phyloP scores from a whole-genome alignment of 768 basidiomycete genomes.

The Mycena galericulata region DNA sequence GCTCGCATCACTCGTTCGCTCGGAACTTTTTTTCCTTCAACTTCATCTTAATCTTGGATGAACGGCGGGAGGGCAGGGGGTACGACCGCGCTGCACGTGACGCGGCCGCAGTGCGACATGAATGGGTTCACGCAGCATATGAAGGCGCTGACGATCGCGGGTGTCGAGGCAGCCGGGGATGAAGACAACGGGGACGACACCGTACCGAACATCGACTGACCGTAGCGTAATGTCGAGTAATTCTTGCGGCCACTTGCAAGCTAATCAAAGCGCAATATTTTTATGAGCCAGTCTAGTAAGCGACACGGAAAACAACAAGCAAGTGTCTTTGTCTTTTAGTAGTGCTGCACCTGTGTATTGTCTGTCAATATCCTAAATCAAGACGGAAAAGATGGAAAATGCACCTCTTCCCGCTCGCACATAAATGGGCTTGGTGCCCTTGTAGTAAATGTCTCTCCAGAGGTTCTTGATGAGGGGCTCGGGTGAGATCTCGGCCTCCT shows the following conservation, averaged over 20 bases:
- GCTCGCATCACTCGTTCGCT: no score
- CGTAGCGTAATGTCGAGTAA: slow-evolving; percentile 28
- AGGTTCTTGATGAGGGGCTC: slow-evolving; percentile 78
- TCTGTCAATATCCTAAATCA: not conserved
- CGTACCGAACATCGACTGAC: slow-evolving; percentile 30
- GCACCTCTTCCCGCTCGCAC: slow-evolving; percentile 91
- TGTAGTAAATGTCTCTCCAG: slow-evolving; percentile 91
- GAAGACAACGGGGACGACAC: slow-evolving; percentile 18
- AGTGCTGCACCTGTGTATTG: slow-evolving; percentile 30
- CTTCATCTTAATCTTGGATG: no score
- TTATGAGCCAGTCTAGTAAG: slow-evolving; percentile 21
- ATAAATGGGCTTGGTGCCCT: slow-evolving; percentile 89
- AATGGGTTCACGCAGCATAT: slow-evolving; percentile 52
- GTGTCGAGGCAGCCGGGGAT: slow-evolving; percentile 5
- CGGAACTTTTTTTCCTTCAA: no score
- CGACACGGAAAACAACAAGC: slow-evolving; percentile 12
- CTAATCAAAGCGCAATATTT: slow-evolving; percentile 15
- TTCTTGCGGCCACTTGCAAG: not conserved
- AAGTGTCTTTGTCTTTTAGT: slow-evolving; percentile 37
- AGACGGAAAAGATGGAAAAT: not conserved
- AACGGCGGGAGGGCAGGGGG: slow-evolving; percentile 43
- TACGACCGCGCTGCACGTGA: slow-evolving; percentile 49
- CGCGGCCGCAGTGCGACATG: slow-evolving; percentile 48
- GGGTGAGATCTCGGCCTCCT: slow-evolving; percentile 90
- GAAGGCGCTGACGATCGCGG: slow-evolving; percentile 45